These are phyloP conservation scores for Saturnispora kantuleensis DNA, from an alignment of 805 yeast species.

Conservation along the genomic window DNA sequence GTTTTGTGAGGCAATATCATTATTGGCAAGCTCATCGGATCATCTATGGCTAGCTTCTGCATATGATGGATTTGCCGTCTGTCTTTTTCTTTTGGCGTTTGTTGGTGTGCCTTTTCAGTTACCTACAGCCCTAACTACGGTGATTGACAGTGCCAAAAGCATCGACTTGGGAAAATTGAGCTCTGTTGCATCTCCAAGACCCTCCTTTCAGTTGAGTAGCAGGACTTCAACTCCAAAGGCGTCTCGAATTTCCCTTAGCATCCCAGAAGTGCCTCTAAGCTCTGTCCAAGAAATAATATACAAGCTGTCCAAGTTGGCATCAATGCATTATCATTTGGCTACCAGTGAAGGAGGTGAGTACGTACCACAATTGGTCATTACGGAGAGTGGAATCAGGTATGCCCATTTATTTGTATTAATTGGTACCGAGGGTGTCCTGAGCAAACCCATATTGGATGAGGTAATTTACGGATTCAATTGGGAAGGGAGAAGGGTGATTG, in stretches of 20 bases:
- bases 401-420: constrained; percentile 49
- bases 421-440: constrained; percentile 40
- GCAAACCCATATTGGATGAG: constrained; percentile 31
- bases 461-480: constrained; percentile 33
- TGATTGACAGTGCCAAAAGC: constrained; percentile 22
- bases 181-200: constrained; percentile 38
- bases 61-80: constrained; percentile 69
- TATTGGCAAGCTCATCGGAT: constrained; percentile 57
- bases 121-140: constrained; percentile 26
- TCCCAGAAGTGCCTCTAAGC: constrained; percentile 15
- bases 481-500: not conserved
- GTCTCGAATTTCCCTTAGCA: constrained; percentile 4
- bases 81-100: constrained; percentile 50
- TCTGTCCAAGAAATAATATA: constrained; percentile 29
- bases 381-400: constrained; percentile 59
- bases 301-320: constrained; percentile 29
- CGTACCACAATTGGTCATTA: constrained; percentile 73
- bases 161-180: constrained; percentile 17
- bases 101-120: constrained; percentile 43
- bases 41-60: constrained; percentile 83
- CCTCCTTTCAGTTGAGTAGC: constrained; percentile 29
- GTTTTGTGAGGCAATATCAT: constrained; percentile 61
- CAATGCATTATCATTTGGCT: constrained; percentile 41
- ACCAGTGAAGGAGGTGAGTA: constrained; percentile 54
- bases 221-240: constrained; percentile 11